Evolutionary conservation across 2,329 filamentous ascomycete genomes (phyloP).

Genomic region (Metarhizium rileyi): DNA sequence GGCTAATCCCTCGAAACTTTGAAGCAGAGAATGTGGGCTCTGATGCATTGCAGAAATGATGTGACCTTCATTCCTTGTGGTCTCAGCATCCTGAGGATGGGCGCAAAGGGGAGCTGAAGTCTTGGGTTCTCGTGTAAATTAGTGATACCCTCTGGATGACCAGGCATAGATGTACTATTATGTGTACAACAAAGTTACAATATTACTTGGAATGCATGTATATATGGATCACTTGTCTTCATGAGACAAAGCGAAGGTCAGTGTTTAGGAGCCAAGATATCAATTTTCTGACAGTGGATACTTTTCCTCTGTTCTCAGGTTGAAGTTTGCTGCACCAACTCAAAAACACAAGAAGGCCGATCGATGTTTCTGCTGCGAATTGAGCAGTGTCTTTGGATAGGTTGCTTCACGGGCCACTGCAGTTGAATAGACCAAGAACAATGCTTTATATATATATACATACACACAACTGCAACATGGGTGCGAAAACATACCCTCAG

Average conservation of each 20-base stretch:
- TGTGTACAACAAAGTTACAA: slow-evolving; percentile 1
- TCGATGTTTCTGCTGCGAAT: too few species aligned
- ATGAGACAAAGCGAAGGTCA: neutral
- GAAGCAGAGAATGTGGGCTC: slow-evolving; percentile 30
- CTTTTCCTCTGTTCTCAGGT: too few species aligned
- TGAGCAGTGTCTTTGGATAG: too few species aligned
- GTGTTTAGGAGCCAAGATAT: too few species aligned
- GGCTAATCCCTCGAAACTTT: slow-evolving; percentile 48
- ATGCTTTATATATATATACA: too few species aligned
- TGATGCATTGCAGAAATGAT: neutral
- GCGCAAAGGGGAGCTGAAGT: neutral
- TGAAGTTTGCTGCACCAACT: too few species aligned
- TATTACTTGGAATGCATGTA: neutral
- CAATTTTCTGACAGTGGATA: too few species aligned
- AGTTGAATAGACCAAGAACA: too few species aligned
- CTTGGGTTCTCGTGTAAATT: neutral
- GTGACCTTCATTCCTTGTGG: neutral
- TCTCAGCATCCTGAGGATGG: neutral
- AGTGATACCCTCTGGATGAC: neutral
- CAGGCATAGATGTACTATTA: slow-evolving; percentile 2
- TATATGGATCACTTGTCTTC: neutral
- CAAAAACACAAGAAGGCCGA: too few species aligned
- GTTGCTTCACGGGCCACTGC: too few species aligned
- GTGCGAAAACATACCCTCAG: too few species aligned
- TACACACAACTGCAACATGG: too few species aligned